Base-by-base conservation (phyloP, 2,329 filamentous ascomycete species). In the Pestalotiopsis fici region DNA sequence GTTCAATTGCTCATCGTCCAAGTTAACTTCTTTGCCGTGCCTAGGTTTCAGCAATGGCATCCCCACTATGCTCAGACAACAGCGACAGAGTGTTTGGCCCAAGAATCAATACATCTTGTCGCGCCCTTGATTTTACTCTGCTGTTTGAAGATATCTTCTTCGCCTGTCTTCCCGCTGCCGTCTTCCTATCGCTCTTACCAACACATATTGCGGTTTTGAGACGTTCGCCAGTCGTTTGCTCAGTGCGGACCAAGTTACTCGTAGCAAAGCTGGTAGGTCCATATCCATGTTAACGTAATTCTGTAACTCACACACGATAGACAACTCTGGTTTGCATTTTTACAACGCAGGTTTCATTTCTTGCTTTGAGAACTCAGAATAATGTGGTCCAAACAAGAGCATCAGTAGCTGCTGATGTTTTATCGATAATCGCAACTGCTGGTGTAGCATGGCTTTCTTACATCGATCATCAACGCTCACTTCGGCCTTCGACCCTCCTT, bases 71-170 rank as follows among this genome's bases (percentile, higher is more conserved):
- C 43, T n/a, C 12, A 37, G 25, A 55, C 23, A 25, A 25, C 15
- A 50, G 65, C 37, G 72, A 75, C 23, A 60, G 25, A 31, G 55
- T 66, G 12, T 74, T 75, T 43, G 74, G 74, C 6, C 74, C 74
- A 4, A 66, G 70, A 28, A 69, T 76, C 25, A 56, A 72, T 56
- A 28, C 65, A 4, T 12, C 56, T 2, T 76, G 75, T 59, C 73
- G 73, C 35, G 69, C 72, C 4, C 76, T 76, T 56, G 75, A 77
- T 67, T 76, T 77, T 57, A 75, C 75, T 0, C 66, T 76, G 4
- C 64, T 69, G 2, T 77, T 76, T 35, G 73, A 76, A 59, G 74
- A 77, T 25, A 62, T 75, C 21, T 64, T 77, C 21, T 70, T 76
- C n/a, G 68, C 68, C 1, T 69, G 67, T 15, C 13, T 75, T 1